phyloP scores from a whole-genome alignment of 176 grass and related monocot species.

The Alloteropsis semialata region DNA sequence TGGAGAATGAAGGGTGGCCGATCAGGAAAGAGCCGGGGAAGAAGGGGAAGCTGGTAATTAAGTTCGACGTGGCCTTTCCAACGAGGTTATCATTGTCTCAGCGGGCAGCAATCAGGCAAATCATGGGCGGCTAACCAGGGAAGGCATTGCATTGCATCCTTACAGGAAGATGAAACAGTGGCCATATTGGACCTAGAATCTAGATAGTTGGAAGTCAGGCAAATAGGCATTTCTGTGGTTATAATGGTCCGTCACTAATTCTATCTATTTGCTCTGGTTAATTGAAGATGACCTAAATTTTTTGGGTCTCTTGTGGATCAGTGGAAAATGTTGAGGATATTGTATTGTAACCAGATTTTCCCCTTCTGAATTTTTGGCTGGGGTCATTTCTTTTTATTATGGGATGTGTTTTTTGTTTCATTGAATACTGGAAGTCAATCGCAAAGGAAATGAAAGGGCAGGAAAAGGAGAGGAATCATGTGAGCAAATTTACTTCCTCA shows the following conservation, averaged over 20 bases:
- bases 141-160: neutral
- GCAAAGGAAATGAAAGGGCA: neutral
- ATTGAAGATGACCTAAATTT: neutral
- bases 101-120: slow-evolving; percentile 33
- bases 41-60: slow-evolving; percentile 53
- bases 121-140: slow-evolving; percentile 28
- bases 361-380: neutral
- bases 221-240: neutral
- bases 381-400: neutral
- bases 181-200: neutral
- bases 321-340: slow-evolving; percentile 5
- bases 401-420: neutral
- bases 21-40: slow-evolving; percentile 51
- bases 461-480: neutral
- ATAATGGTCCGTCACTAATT: neutral
- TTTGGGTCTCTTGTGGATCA: neutral
- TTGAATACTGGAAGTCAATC: neutral
- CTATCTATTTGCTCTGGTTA: slow-evolving; percentile 16
- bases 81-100: slow-evolving; percentile 36
- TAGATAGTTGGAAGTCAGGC: slow-evolving; percentile 6
- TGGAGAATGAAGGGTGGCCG: slow-evolving; percentile 54
- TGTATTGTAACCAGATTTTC: neutral
- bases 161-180: slow-evolving; percentile 13
- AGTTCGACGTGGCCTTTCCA: slow-evolving; percentile 55
- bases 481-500: neutral